phyloP scores from a whole-genome alignment of 805 yeast species.

The Saturnispora silvae region DNA sequence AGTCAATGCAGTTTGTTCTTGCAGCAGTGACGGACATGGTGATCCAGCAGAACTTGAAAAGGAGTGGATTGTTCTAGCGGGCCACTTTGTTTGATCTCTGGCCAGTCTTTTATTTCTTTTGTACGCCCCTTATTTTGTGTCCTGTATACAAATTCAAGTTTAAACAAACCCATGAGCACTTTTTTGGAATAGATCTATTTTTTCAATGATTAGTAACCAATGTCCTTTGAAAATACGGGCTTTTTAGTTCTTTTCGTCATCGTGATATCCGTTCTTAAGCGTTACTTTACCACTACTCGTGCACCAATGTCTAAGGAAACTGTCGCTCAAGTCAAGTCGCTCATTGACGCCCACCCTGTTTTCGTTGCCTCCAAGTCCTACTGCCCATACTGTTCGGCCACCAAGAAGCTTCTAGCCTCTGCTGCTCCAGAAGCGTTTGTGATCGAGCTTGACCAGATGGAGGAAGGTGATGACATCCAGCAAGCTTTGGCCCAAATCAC shows the following conservation, averaged over 20 bases:
- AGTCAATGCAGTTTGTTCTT: constrained; percentile 80
- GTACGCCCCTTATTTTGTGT: no score
- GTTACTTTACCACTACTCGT: constrained; percentile 30
- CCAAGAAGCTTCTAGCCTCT: constrained; percentile 33
- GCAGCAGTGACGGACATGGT: constrained; percentile 90
- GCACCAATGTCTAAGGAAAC: constrained; percentile 42
- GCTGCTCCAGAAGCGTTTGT: constrained; percentile 39
- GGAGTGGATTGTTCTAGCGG: constrained; percentile 56
- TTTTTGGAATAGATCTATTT: no score
- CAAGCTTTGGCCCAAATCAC: constrained; percentile 65
- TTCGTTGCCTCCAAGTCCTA: constrained; percentile 76
- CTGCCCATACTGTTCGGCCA: constrained; percentile 54
- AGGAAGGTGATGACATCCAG: constrained; percentile 77
- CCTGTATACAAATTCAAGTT: no score
- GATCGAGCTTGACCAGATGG: constrained; percentile 40
- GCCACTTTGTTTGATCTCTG: not conserved
- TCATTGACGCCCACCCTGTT: constrained; percentile 55
- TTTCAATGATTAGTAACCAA: constrained; percentile 3
- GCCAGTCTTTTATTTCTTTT: not conserved
- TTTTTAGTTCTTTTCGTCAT: constrained; percentile 14
- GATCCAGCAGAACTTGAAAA: constrained; percentile 69
- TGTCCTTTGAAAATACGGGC: not conserved
- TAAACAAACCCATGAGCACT: no score
- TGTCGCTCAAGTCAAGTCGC: constrained; percentile 44
- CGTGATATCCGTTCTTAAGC: constrained; percentile 22